Evolutionary conservation across 805 yeast genomes (phyloP).

Genomic region (Candida alai): DNA sequence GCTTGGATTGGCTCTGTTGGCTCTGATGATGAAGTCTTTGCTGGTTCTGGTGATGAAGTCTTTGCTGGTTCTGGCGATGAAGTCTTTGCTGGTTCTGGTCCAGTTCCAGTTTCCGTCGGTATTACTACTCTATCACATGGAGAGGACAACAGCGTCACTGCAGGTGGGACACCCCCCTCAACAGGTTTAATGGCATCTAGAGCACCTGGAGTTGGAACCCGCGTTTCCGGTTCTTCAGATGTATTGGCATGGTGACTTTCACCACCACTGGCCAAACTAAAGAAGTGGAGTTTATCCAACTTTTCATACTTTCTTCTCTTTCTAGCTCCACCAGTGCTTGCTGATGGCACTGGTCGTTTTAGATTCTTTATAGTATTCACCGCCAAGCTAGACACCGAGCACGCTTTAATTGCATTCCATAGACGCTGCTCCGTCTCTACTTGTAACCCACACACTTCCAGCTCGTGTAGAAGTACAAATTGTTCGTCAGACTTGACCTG

Average conservation of each 20-base stretch:
- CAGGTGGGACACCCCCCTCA: no score
- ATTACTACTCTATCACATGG: no score
- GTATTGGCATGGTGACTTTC: not conserved
- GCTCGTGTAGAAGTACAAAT: not conserved
- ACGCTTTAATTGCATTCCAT: conserved; percentile 1
- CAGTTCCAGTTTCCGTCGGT: no score
- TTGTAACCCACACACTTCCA: not conserved
- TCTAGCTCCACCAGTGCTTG: conserved; percentile 13
- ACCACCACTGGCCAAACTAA: conserved; percentile 25
- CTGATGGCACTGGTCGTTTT: conserved; percentile 4
- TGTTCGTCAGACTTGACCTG: not conserved
- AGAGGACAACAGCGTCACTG: no score
- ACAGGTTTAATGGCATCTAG: not conserved
- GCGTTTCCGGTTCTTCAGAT: not conserved
- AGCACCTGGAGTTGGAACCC: not conserved
- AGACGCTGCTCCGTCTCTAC: not conserved
- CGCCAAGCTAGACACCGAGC: not conserved
- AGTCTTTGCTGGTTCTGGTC: not conserved
- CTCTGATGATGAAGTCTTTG: not conserved
- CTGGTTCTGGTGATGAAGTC: not conserved
- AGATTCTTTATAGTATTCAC: conserved; percentile 3
- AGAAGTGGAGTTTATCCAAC: conserved; percentile 31
- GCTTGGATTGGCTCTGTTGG: not conserved
- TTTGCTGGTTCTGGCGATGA: not conserved
- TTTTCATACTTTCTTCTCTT: conserved; percentile 31